Base-by-base conservation (phyloP, 2,329 filamentous ascomycete species). In the Coniochaeta sp. region DNA sequence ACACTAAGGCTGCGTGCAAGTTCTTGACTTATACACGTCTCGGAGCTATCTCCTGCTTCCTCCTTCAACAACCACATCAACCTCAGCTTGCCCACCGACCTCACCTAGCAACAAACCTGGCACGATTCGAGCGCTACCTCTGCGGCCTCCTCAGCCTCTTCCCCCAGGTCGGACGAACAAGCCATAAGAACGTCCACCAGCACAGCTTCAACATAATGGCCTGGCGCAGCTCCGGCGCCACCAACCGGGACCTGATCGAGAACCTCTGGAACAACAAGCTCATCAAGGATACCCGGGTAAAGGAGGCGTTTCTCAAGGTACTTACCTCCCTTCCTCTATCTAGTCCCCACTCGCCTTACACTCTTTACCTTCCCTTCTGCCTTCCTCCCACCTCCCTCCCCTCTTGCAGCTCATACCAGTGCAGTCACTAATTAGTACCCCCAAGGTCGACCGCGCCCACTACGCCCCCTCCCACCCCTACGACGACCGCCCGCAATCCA, bases 391-490 rank as follows among this genome's bases (percentile, higher is more conserved):
- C 6, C 14, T 30, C 35, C 51, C 18, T 30, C 14, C 28, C 7
- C 28, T 45, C 5, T 20, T n/a, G 38, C n/a, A n/a, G n/a, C n/a
- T n/a, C n/a, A n/a, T n/a, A n/a, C n/a, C n/a, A n/a, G n/a, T n/a
- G n/a, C 12, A 7, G 6, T 35, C 52, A 20, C 53, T 54, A 9
- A 55, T n/a, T n/a, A n/a, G n/a, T 53, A 46, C 12, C 9, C 9
- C 4, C 18, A 10, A 91, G 85, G 90, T 97, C 64, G 92, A 99
- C 69, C 83, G 94, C 55, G 91, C 81, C 0, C 81, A 97, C 69
- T 97, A 92, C 70, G 81, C 87, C 13, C 87, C 89, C 3, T 63
- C 68, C 0, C 67, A 67, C 9, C 83, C 94, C 3, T 97, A 97
- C 65, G 66, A 75, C 52, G 79, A 82, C 67, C 71, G 70, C 0